A percentile compares a stretch with the other conserved stretches of the same genome.
Evolutionary conservation across 805 yeast genomes (phyloP).

Genomic region (Cyberlindnera lachancei): DNA sequence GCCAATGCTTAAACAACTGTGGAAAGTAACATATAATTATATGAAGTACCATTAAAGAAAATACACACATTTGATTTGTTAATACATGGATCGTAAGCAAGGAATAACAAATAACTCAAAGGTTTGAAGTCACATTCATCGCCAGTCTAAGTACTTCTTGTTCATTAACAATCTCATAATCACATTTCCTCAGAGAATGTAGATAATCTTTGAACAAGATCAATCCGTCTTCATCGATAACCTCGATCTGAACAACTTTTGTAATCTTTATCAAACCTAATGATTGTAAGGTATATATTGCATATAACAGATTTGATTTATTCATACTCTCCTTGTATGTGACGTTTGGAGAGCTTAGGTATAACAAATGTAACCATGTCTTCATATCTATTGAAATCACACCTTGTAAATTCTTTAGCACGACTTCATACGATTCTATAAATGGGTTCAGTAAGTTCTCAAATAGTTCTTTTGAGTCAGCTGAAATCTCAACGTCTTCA

Average conservation of each 20-base stretch:
- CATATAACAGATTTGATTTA: slow-evolving; percentile 18
- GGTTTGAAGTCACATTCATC: too few species aligned
- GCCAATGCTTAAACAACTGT: too few species aligned
- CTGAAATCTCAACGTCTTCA: slow-evolving; percentile 2
- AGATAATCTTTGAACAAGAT: slow-evolving; percentile 6
- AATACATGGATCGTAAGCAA: too few species aligned
- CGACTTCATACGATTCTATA: slow-evolving; percentile 19
- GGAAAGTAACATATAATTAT: too few species aligned
- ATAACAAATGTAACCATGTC: slow-evolving; percentile 17
- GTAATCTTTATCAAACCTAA: slow-evolving; percentile 10
- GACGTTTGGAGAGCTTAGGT: slow-evolving; percentile 12
- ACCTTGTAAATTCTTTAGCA: slow-evolving; percentile 9
- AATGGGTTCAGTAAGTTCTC: slow-evolving; percentile 14
- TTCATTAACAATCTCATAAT: too few species aligned
- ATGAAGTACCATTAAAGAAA: too few species aligned
- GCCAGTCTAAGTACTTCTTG: too few species aligned
- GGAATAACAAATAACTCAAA: too few species aligned
- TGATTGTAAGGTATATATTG: slow-evolving; percentile 15
- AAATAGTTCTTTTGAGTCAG: slow-evolving; percentile 6
- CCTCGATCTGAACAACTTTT: slow-evolving; percentile 8
- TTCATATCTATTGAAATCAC: slow-evolving; percentile 12
- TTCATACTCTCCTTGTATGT: slow-evolving; percentile 16
- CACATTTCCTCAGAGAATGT: slow-evolving; percentile 9
- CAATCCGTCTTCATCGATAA: slow-evolving; percentile 10
- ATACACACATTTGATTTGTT: too few species aligned